Base-by-base conservation (phyloP, 1,284 basidiomycete genomes). In the Ustilago esculenta region DNA sequence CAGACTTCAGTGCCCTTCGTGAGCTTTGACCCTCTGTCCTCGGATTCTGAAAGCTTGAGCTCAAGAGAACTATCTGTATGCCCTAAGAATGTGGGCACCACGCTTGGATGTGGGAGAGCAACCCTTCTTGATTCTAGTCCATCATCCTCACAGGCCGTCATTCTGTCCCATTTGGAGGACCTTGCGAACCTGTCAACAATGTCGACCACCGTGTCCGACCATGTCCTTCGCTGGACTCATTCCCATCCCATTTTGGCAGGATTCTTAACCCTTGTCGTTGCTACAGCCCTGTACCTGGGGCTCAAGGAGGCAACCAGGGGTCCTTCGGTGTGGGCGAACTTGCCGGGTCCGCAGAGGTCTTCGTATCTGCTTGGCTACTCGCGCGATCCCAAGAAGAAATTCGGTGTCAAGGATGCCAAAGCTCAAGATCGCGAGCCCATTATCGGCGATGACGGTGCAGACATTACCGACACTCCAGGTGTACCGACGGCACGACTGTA, bases 381-480 rank as follows among this genome's bases (percentile, higher is more conserved):
- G 6, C 52, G 53, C 41, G 55, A 70, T 12, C 1, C 25, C 11
- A 65, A 47, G 29, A 69, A 69, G 37, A 48, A 63, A 41, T 43
- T 54, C 24, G 61, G 67, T 8, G 56, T 54, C 48, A 70, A 65
- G 50, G 44, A 54, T 17, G 27, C 53, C 11, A 47, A 21, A 4
- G 52, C 53, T 1, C 8, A 23, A 1, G 44, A 58, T 20, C 67
- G 67, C 50, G 32, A 60, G 20, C 61, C 67, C 21, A 46, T 65
- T 32, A 30, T 70, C 15, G 61, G 61, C 36, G 57, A 65, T 29
- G 67, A 53, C 29, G 67, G 57, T 4, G 48, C 37, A n/a, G 67
- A 70, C 48, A 65, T 70, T 27, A 60, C 61, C 23, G 67, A 65
- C 5, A 37, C 45, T 3, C 67, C 67, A 8, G 61, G 57, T 25